Conservation (phyloP, 768 basidiomycete genomes). For the Russula olivacea region DNA sequence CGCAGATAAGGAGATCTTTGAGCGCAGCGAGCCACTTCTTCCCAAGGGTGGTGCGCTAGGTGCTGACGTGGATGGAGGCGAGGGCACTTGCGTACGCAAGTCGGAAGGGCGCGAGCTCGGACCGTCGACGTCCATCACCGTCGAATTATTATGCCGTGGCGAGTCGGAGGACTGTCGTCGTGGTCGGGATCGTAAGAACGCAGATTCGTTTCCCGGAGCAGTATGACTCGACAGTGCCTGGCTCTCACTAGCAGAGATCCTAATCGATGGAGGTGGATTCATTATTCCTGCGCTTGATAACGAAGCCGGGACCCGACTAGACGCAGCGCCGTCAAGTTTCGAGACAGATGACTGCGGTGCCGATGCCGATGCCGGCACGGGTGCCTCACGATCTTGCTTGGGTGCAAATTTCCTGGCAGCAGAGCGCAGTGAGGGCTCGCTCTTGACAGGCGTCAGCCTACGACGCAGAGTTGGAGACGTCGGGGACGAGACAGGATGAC, state of each 20-base stretch:
- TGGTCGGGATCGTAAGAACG: background rate
- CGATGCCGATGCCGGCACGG: background rate
- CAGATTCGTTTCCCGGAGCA: background rate
- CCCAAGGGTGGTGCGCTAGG: slow-evolving; percentile 32
- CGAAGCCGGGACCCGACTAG: background rate
- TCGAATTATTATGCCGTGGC: slow-evolving; percentile 20
- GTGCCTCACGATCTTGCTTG: background rate
- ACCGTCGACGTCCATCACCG: slow-evolving; percentile 27
- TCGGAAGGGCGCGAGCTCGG: slow-evolving; percentile 36
- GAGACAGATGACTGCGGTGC: background rate
- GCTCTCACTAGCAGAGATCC: slow-evolving; percentile 8
- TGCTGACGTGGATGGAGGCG: slow-evolving; percentile 36
- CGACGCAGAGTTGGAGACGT: slow-evolving; percentile 9
- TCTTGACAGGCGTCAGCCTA: slow-evolving; percentile 7
- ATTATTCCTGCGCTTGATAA: background rate
- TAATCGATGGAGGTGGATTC: slow-evolving; percentile 2
- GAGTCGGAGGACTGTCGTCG: slow-evolving; percentile 21
- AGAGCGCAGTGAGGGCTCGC: slow-evolving; percentile 14
- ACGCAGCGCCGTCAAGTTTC: background rate
- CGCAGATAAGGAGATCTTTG: slow-evolving; percentile 65
- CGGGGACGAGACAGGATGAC: background rate
- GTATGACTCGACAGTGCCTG: background rate
- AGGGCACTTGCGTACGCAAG: slow-evolving; percentile 34
- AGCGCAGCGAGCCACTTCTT: slow-evolving; percentile 39
- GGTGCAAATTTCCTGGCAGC: background rate